phyloP scores from a whole-genome alignment of 2,329 filamentous ascomycete species.

The Biscogniauxia marginata region DNA sequence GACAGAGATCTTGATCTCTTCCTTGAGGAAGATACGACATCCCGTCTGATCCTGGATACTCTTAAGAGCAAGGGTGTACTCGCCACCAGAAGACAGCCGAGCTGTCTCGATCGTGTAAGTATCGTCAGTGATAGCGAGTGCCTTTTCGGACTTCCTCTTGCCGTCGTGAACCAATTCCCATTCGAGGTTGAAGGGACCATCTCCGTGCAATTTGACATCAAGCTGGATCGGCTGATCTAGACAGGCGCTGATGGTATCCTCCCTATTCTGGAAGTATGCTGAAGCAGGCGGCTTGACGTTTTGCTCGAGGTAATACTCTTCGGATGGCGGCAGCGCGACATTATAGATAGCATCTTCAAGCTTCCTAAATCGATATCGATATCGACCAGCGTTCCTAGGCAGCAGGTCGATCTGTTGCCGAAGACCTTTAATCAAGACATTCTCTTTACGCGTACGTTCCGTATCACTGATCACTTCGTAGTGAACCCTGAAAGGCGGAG shows the following conservation, averaged over 20 bases:
- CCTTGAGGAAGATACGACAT: slow-evolving; percentile 83
- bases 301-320: slow-evolving; percentile 64
- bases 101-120: slow-evolving; percentile 73
- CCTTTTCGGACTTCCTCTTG: slow-evolving; percentile 69
- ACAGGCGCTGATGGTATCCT: slow-evolving; percentile 65
- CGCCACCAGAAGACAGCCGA: slow-evolving; percentile 74
- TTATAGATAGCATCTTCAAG: slow-evolving; percentile 83
- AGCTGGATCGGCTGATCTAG: slow-evolving; percentile 78
- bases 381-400: slow-evolving; percentile 77
- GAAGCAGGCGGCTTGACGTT: slow-evolving; percentile 91
- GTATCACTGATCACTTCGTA: slow-evolving; percentile 72
- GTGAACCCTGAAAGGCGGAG: slow-evolving; percentile 81
- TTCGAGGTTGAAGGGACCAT: slow-evolving; percentile 83
- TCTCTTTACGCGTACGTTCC: slow-evolving; percentile 51
- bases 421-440: slow-evolving; percentile 63
- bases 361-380: slow-evolving; percentile 80
- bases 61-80: slow-evolving; percentile 83
- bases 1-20: slow-evolving; percentile 82
- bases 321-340: slow-evolving; percentile 38
- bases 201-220: slow-evolving; percentile 73
- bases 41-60: slow-evolving; percentile 83
- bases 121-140: slow-evolving; percentile 60
- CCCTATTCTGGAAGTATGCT: slow-evolving; percentile 63
- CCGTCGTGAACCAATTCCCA: slow-evolving; percentile 92
- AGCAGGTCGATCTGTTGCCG: slow-evolving; percentile 83